phyloP scores from a whole-genome alignment of 208 protist species.

The Trypanosoma mega region DNA sequence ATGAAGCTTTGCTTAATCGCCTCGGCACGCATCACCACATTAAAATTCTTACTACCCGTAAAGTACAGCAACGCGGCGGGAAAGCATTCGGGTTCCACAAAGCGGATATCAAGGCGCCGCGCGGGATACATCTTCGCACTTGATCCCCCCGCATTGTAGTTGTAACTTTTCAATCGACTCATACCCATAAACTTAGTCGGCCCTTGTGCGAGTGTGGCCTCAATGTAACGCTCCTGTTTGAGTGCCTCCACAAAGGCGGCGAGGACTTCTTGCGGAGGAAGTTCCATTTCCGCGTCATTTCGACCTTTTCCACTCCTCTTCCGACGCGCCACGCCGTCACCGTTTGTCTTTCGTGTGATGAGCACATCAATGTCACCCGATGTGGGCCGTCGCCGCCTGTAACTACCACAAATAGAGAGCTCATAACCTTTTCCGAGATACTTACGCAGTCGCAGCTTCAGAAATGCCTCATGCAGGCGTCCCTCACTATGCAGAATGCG shows the following conservation, averaged over 20 bases:
- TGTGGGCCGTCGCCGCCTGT: conserved; percentile 50
- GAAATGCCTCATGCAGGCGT: conserved; percentile 73
- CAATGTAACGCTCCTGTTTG: conserved; percentile 71
- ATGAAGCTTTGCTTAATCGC: conserved; percentile 78
- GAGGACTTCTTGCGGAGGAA: conserved; percentile 50
- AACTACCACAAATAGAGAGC: conserved; percentile 80
- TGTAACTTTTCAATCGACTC: conserved; percentile 59
- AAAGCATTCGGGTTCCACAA: conserved; percentile 75
- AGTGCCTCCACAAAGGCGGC: conserved; percentile 52
- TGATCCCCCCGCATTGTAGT: conserved; percentile 24
- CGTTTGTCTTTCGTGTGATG: conserved; percentile 51
- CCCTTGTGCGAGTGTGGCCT: conserved; percentile 78
- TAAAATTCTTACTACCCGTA: conserved; percentile 94
- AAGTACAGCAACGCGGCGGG: conserved; percentile 91
- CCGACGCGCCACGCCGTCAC: neutral
- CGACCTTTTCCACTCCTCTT: conserved; percentile 4
- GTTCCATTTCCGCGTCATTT: neutral
- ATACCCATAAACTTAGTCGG: conserved; percentile 90
- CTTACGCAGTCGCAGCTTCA: conserved; percentile 72
- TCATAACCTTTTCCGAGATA: conserved; percentile 70
- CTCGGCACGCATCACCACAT: conserved; percentile 86
- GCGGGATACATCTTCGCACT: conserved; percentile 43
- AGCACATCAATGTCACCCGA: conserved; percentile 90
- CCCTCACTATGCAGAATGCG: conserved; percentile 84
- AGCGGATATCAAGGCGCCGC: conserved; percentile 85